Percentiles rank a stretch among this genome's conserved stretches.
phyloP scores from a whole-genome alignment of 345 rosid species.

The Gossypium raimondii region DNA sequence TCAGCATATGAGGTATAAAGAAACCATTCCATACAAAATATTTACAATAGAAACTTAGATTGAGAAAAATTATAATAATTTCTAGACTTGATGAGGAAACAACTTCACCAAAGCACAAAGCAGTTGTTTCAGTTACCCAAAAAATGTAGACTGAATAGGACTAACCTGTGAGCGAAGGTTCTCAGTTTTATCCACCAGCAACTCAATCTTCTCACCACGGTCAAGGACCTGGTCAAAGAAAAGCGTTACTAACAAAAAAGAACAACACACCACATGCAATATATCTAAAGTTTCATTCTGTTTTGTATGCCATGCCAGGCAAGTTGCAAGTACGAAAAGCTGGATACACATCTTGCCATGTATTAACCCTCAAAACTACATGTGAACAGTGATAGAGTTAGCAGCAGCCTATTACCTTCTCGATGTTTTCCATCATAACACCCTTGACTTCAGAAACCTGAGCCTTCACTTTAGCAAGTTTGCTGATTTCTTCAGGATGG shows the following conservation, averaged over 20 bases:
- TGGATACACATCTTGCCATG: not conserved
- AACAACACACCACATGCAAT: not conserved
- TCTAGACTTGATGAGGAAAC: not conserved
- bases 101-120: not conserved
- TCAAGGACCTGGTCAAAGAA: conserved; percentile 68
- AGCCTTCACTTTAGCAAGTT: conserved; percentile 95
- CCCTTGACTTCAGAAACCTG: conserved; percentile 99
- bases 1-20: not conserved
- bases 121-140: not conserved
- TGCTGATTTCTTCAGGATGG: conserved; percentile 96
- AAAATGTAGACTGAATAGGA: not conserved
- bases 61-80: not conserved
- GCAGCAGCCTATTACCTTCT: conserved; percentile 53
- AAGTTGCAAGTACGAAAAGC: not conserved
- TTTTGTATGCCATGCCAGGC: not conserved
- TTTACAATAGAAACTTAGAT: not conserved
- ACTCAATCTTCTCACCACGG: conserved; percentile 99
- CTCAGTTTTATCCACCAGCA: conserved; percentile 97
- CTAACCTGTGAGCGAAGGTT: conserved; percentile 94
- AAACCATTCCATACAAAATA: not conserved
- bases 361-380: conserved; percentile 10
- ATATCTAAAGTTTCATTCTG: not conserved
- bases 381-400: not conserved
- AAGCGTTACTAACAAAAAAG: not conserved
- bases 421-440: conserved; percentile 99